Percentiles rank a stretch among this genome's conserved stretches.
These are phyloP conservation scores for Paulownia fortunei DNA, from an alignment of 257 asterid species.

Conservation along the genomic window DNA sequence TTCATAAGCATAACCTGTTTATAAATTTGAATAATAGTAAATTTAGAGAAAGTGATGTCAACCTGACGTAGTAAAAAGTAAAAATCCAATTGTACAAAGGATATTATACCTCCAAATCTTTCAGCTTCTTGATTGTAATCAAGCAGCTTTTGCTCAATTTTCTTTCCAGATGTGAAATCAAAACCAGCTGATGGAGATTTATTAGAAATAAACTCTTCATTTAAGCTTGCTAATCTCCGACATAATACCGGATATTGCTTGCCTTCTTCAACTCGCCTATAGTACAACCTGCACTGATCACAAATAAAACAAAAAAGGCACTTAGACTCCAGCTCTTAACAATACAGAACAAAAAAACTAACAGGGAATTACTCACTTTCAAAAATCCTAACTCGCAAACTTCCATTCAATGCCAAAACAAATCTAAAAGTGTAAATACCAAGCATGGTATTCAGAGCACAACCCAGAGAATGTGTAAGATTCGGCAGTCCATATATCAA, in stretches of 20 bases:
- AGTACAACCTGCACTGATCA: conserved; percentile 74
- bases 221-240: conserved; percentile 79
- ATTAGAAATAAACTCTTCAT: conserved; percentile 82
- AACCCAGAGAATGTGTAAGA: background rate
- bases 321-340: conserved; percentile 25
- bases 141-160: conserved; percentile 88
- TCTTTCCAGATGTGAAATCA: conserved; percentile 87
- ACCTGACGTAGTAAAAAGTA: background rate
- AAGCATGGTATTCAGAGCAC: background rate
- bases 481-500: background rate
- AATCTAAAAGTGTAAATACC: background rate
- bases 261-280: conserved; percentile 92
- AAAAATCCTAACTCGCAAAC: background rate
- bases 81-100: background rate
- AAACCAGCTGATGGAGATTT: conserved; percentile 94
- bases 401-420: background rate
- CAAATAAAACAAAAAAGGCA: conserved; percentile 25
- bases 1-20: conserved; percentile 83
- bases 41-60: conserved; percentile 14
- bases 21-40: conserved; percentile 16
- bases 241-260: conserved; percentile 87
- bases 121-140: conserved; percentile 97
- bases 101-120: conserved; percentile 72
- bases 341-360: conserved; percentile 9
- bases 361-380: background rate